Percentiles rank a stretch among this genome's conserved stretches.
Evolutionary conservation across 257 asterid genomes (phyloP).

Genomic region (Ophiorrhiza pumila): DNA sequence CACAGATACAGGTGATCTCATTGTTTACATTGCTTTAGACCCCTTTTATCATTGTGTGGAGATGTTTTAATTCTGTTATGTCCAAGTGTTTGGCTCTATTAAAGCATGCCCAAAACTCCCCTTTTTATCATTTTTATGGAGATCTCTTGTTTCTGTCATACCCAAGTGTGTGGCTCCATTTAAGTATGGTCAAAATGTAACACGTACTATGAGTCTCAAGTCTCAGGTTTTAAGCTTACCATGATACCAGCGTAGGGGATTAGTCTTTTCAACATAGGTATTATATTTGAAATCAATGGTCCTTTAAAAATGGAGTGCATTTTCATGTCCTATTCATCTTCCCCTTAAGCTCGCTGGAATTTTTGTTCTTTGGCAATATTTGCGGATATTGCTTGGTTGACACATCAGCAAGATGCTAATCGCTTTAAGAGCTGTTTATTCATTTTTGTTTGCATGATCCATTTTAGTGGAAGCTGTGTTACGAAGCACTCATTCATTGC

Average conservation of each 20-base stretch:
- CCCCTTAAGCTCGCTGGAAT: neutral
- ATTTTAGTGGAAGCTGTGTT: constrained; percentile 54
- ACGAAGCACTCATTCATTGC: constrained; percentile 3
- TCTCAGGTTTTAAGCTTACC: neutral
- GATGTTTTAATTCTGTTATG: neutral
- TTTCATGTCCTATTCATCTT: neutral
- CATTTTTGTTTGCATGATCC: neutral
- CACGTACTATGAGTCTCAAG: too few species aligned
- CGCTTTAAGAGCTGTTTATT: neutral
- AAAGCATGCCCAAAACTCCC: neutral
- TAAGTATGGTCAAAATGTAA: neutral
- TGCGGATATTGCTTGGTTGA: neutral
- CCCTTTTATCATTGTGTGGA: constrained; percentile 7
- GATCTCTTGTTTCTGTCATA: neutral
- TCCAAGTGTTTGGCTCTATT: neutral
- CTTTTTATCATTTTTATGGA: too few species aligned
- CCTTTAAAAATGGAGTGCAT: neutral
- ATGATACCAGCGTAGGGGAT: neutral
- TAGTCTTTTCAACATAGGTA: neutral
- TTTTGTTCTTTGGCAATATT: neutral
- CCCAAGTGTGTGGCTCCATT: neutral
- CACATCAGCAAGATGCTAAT: neutral
- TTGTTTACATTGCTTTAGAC: neutral
- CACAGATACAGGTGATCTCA: constrained; percentile 65
- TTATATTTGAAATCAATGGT: neutral